phyloP scores from a whole-genome alignment of 1,139 yeast species.

The Kluyveromyces sp. region DNA sequence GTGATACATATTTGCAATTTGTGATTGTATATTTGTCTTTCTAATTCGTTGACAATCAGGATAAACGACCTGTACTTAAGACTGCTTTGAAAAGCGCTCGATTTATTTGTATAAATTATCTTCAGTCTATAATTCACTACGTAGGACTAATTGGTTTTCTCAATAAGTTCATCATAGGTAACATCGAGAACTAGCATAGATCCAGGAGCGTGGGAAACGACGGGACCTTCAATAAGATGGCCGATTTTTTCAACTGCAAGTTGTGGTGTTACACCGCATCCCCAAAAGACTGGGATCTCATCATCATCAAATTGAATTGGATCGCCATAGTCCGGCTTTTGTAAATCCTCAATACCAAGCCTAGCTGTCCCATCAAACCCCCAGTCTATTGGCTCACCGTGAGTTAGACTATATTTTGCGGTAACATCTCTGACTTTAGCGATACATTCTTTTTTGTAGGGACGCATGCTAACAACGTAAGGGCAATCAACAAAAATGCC shows the following conservation, averaged over 20 bases:
- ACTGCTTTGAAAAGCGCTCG: no score
- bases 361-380: slow-evolving; percentile 33
- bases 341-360: slow-evolving; percentile 29
- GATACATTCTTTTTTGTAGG: slow-evolving; percentile 28
- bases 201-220: slow-evolving; percentile 34
- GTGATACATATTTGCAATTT: slow-evolving; percentile 4
- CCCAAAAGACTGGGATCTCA: slow-evolving; percentile 38
- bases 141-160: no score
- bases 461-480: slow-evolving; percentile 38
- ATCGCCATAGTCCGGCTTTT: slow-evolving; percentile 32
- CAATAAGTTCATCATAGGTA: slow-evolving; percentile 18
- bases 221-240: slow-evolving; percentile 24
- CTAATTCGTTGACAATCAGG: no score
- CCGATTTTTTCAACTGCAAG: slow-evolving; percentile 30
- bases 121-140: no score
- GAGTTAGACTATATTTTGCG: slow-evolving; percentile 27
- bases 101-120: not conserved
- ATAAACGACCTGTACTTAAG: no score
- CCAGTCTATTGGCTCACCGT: slow-evolving; percentile 38
- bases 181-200: slow-evolving; percentile 33
- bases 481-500: slow-evolving; percentile 32
- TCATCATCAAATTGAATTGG: slow-evolving; percentile 23
- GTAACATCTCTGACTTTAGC: slow-evolving; percentile 30
- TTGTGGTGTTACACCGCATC: slow-evolving; percentile 38
- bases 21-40: not conserved